Percentiles rank a stretch among this genome's conserved stretches.
phyloP scores from a whole-genome alignment of 345 rosid genomes.

The Trapa incisa region DNA sequence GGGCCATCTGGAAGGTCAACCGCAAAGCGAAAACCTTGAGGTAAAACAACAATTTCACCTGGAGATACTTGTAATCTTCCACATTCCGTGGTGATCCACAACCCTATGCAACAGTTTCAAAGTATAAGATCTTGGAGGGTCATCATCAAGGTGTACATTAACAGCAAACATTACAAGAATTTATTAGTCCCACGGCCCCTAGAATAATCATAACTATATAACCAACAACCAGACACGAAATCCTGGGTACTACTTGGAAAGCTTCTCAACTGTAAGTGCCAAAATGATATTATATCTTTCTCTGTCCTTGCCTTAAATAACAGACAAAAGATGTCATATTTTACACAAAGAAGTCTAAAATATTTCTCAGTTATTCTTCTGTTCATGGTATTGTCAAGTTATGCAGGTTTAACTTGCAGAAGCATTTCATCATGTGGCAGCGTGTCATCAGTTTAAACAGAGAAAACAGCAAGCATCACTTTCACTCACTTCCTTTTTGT shows the following conservation, averaged over 20 bases:
- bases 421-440: background rate
- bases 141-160: background rate
- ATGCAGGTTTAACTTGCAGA: background rate
- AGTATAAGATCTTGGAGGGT: background rate
- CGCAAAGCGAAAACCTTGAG: conserved; percentile 80
- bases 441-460: background rate
- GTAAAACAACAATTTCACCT: conserved; percentile 76
- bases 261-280: background rate
- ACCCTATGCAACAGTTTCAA: conserved; percentile 30
- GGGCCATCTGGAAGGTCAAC: conserved; percentile 76
- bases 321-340: background rate
- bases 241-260: too few species aligned
- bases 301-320: background rate
- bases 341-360: background rate
- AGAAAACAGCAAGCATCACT: background rate
- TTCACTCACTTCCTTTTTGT: conserved; percentile 71
- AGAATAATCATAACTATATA: background rate
- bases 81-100: conserved; percentile 87
- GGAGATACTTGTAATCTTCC: conserved; percentile 76
- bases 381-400: background rate
- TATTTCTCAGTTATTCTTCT: background rate
- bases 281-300: background rate
- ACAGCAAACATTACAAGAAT: background rate
- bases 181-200: background rate
- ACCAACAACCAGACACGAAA: background rate